Evolutionary conservation across 305 asterid species (phyloP).

Genomic region (Plantago lanceolata): DNA sequence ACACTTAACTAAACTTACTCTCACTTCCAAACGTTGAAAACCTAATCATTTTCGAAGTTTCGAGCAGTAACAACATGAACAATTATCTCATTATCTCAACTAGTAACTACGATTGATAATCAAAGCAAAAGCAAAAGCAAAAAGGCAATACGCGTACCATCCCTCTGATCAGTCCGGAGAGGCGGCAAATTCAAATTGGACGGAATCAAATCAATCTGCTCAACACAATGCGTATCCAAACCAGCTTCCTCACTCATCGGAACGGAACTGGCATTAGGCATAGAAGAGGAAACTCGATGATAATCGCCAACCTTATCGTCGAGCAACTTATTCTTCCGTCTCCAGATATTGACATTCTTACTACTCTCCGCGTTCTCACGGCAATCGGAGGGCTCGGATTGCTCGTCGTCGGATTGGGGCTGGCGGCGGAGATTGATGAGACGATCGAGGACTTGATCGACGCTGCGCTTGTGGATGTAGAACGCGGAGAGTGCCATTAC

Average conservation of each 20-base stretch:
- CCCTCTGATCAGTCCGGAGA: conserved; percentile 41
- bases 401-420: conserved; percentile 30
- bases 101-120: background rate
- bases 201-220: conserved; percentile 36
- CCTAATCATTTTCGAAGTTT: background rate
- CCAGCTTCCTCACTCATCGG: conserved; percentile 34
- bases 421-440: conserved; percentile 63
- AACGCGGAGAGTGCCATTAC: conserved; percentile 85
- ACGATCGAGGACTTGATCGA: conserved; percentile 79
- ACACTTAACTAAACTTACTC: background rate
- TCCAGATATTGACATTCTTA: conserved; percentile 31
- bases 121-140: background rate
- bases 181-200: conserved; percentile 51
- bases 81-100: background rate
- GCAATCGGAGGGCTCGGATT: conserved; percentile 27
- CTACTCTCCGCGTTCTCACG: conserved; percentile 25
- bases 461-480: conserved; percentile 84
- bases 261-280: conserved; percentile 34
- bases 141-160: too few species aligned
- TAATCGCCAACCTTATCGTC: conserved; percentile 24
- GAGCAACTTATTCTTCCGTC: conserved; percentile 24
- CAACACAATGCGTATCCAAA: conserved; percentile 24
- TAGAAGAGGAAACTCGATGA: background rate
- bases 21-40: background rate
- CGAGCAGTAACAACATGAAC: background rate